These are phyloP conservation scores for Linnemannia hyalina DNA, from an alignment of 192 early-diverging fungal genomes.

Conservation along the genomic window DNA sequence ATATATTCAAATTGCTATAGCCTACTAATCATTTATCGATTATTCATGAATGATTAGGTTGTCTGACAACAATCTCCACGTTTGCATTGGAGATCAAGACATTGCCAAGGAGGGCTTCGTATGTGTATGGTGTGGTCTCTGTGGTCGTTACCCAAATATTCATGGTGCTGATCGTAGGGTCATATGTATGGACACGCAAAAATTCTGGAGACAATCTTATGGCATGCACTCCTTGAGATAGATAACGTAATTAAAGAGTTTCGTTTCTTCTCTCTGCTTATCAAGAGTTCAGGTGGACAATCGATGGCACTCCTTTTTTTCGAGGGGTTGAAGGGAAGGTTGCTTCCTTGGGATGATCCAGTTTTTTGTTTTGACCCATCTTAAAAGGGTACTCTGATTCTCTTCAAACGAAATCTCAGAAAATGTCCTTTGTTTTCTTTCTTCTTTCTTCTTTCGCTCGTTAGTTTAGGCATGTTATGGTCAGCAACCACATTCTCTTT, in stretches of 20 bases:
- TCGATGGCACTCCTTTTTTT: background rate
- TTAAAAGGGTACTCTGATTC: no score
- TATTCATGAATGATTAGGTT: conserved; percentile 36
- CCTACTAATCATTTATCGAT: no score
- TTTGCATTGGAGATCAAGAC: conserved; percentile 57
- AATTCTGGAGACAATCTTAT: background rate
- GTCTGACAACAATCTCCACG: conserved; percentile 59
- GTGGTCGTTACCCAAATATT: conserved; percentile 48
- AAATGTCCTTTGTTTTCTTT: background rate
- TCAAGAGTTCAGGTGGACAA: background rate
- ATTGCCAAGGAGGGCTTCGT: conserved; percentile 37
- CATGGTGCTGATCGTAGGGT: conserved; percentile 60
- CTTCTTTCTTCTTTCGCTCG: no score
- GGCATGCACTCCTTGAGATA: background rate
- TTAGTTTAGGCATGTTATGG: no score
- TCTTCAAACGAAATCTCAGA: no score
- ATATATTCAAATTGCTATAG: no score
- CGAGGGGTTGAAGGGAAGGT: no score
- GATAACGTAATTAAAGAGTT: background rate
- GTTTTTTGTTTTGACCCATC: background rate
- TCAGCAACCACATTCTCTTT: background rate
- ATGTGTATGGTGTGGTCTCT: conserved; percentile 50
- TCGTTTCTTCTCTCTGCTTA: background rate
- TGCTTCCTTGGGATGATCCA: no score
- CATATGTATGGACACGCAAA: conserved; percentile 58